These are phyloP conservation scores for Hanseniaspora occidentalis DNA, from an alignment of 805 yeast species.

Conservation along the genomic window DNA sequence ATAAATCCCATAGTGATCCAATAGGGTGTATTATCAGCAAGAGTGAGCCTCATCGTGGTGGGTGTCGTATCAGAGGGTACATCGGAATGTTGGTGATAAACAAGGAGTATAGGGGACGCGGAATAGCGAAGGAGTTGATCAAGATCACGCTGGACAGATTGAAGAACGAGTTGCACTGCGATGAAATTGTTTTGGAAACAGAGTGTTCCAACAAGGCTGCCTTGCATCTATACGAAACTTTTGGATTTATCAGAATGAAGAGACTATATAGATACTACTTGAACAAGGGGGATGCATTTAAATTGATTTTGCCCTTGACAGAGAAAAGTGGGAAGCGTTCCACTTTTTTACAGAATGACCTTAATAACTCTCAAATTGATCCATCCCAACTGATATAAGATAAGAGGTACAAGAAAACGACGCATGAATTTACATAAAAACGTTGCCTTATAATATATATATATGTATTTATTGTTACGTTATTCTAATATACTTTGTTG, in stretches of 20 bases:
- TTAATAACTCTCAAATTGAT: neutral
- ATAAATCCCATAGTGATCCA: slow-evolving; percentile 23
- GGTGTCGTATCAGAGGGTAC: slow-evolving; percentile 65
- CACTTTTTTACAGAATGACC: slow-evolving; percentile 31
- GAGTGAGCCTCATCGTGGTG: slow-evolving; percentile 61
- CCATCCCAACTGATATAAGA: neutral
- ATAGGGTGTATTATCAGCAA: slow-evolving; percentile 84
- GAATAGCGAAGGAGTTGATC: slow-evolving; percentile 71
- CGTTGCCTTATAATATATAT: neutral
- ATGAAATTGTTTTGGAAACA: slow-evolving; percentile 88
- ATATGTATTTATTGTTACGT: neutral
- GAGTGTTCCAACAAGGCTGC: slow-evolving; percentile 75
- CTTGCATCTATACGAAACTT: slow-evolving; percentile 50
- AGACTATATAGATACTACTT: slow-evolving; percentile 78
- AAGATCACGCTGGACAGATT: slow-evolving; percentile 48
- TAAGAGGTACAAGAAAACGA: too few relatives aligned
- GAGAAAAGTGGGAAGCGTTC: slow-evolving; percentile 43
- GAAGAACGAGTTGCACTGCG: slow-evolving; percentile 47
- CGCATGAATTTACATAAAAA: slow-evolving; percentile 1
- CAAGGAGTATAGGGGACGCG: slow-evolving; percentile 55
- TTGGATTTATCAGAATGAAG: slow-evolving; percentile 65
- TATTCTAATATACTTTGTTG: neutral
- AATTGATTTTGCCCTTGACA: slow-evolving; percentile 72
- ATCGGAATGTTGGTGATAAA: slow-evolving; percentile 93
- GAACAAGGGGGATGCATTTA: slow-evolving; percentile 86